Base-by-base conservation (phyloP, 306 rosid species). In the Prunus dulcis region DNA sequence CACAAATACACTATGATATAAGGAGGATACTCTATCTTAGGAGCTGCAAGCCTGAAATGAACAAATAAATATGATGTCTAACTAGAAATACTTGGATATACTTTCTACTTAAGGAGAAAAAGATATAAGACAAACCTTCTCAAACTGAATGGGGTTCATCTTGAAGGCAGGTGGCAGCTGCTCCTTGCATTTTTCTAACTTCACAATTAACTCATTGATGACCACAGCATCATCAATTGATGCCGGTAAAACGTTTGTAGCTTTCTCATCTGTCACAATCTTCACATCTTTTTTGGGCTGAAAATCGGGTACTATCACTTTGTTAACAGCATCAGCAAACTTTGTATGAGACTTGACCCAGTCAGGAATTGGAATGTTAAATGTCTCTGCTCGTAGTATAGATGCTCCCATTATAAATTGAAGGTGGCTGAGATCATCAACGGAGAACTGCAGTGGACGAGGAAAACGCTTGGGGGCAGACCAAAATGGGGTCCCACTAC, bases 381-480 rank as follows among this genome's bases (percentile, higher is more conserved):
- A 77, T 28, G 75, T 57, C 69, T 77, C 75, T n/a, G 80, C 80
- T 77, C 80, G 63, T 7, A 69, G 80, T 12, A 77, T 68, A 20
- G 80, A 58, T 43, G 75, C 38, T 19, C 75, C 75, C 63, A 67
- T 50, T 57, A 69, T 28, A 77, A 77, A 77, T 3, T 68, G 80
- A 49, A 77, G 75, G 75, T 77, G 75, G 62, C 80, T 69, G 38
- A 70, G 19, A 58, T 77, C 80, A 57, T 57, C 69, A 27, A 70
- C 80, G 9, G 80, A 57, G 61, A 68, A 77, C 75, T 11, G 69
- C 69, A 77, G 61, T 1, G 80, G 80, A 17, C 62, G 69, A 19
- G 80, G 80, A 47, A 77, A 77, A 27, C 80, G 80, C 62, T 77
- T 77, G 19, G 80, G 80, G 45, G 80, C 80, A 34, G 80, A 77